Base-by-base conservation (phyloP, 2,329 filamentous ascomycete species). In the Cladosporium sp. region DNA sequence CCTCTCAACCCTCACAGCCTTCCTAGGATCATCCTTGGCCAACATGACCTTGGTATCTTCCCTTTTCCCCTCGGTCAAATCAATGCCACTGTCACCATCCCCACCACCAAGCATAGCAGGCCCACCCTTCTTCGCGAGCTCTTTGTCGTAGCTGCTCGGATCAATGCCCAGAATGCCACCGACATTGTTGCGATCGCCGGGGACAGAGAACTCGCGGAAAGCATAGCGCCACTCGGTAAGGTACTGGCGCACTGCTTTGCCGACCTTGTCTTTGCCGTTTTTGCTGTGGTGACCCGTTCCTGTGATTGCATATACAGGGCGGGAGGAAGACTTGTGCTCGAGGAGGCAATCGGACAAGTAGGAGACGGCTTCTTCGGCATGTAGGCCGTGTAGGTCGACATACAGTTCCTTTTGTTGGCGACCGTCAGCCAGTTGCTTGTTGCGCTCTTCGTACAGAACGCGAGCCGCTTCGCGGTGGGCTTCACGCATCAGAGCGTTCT, bases 251-350 rank as follows among this genome's bases (percentile, higher is more conserved):
- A 97, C 87, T 1, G 92, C 92, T 76, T 96, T 96, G 70, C 93
- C 93, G 37, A 99, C 90, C 76, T 99, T 99, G 75, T 99, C 94
- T 74, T 97, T 97, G 68, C 94, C 93, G 71, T 97, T 97, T 80
- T 97, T 97, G 73, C 90, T 96, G 76, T 99, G 94, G 70, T 97
- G 92, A 3, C 93, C 94, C 1, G 93, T 97, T 45, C 94, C 94
- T 1, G 92, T 97, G 72, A 99, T 97, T 65, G 92, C 92, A 72
- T 97, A 99, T 42, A 99, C 84, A 2, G 93, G 89, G 20, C 86
- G 83, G 5, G 79, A 75, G 37, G 82, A 82, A 65, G 89, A 86
- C 64, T 85, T 83, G 69, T 97, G 94, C 69, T 95, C 90, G 62
- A 92, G 80, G 20, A 99, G 85, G 39, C 95, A 89, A 63, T 88